These are phyloP conservation scores for Trichosporon ovoides DNA, from an alignment of 1,284 basidiomycete genomes.

Conservation along the genomic window DNA sequence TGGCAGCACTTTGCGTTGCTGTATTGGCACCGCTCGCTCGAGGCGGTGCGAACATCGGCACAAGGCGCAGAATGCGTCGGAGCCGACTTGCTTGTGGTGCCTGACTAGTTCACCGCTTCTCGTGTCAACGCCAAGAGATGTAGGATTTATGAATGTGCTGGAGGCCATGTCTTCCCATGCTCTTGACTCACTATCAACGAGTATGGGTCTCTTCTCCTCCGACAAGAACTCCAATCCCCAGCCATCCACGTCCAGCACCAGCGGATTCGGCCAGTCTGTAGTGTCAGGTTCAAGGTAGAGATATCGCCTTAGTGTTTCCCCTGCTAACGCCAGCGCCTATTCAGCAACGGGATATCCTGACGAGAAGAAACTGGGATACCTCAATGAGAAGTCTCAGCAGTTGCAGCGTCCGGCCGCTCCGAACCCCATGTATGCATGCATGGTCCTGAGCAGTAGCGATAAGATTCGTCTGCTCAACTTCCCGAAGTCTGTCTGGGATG, in stretches of 20 bases:
- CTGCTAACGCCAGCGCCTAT: neutral
- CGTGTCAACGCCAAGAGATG: too few relatives aligned
- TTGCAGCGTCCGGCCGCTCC: neutral
- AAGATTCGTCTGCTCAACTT: slow-evolving; percentile 11
- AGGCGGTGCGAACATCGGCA: neutral
- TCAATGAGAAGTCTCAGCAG: neutral
- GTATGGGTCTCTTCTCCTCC: neutral
- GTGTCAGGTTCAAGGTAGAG: neutral
- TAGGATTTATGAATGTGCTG: too few relatives aligned
- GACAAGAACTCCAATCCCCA: neutral
- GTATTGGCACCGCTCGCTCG: too few relatives aligned
- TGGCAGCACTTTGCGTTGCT: too few relatives aligned
- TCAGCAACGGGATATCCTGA: neutral
- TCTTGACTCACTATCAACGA: neutral
- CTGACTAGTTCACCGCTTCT: neutral
- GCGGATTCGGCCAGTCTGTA: neutral
- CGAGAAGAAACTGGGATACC: neutral
- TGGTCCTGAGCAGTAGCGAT: slow-evolving; percentile 7
- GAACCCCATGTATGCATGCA: slow-evolving; percentile 3
- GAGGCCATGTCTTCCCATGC: too few relatives aligned
- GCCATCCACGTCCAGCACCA: neutral
- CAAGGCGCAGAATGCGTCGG: neutral
- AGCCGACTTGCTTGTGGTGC: neutral
- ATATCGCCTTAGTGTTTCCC: too few relatives aligned
- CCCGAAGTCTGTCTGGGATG: neutral